Base-by-base conservation (phyloP, 2,329 filamentous ascomycete genomes). In the Tolypocladium amazonense region DNA sequence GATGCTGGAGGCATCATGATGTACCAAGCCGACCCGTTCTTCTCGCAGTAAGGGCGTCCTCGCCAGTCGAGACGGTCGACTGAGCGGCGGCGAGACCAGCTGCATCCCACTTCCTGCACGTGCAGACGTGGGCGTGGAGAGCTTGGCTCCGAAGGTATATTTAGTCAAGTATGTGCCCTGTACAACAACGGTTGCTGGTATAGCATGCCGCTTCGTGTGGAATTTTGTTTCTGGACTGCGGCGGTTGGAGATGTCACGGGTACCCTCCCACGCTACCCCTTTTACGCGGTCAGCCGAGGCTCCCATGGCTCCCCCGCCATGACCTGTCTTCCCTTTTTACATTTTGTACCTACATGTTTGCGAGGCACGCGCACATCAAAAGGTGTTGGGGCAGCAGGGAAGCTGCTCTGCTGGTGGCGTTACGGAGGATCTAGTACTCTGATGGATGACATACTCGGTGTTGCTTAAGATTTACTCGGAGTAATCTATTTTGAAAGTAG, bases 331-430 rank as follows among this genome's bases (percentile, higher is more conserved):
- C 27, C 38, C 45, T 23, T 63, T n/a, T 63, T 65, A 64, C 65
- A 67, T 65, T 20, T 43, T 75, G 73, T 74, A 76, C 70, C 69
- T 76, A 56, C 68, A 75, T 69, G 69, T 69, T 66, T 68, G 74
- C 67, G 67, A 72, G 72, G 69, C 69, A 75, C 72, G 77, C 72
- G 75, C 72, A 78, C 73, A 70, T 69, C 65, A 78, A 79, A 79
- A 77, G 71, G 68, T 77, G 76, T 74, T 75, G 72, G 74, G 33
- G 63, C 65, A 69, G 67, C 68, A 62, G 60, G 58, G 59, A 61
- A 63, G 56, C 62, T 64, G 60, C 64, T 63, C 67, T 67, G 61
- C 62, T 68, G 63, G 62, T 60, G 68, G 66, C 68, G 67, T 68
- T 69, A 64, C 60, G 61, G 60, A 62, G 62, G 61, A 65, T 59